These are phyloP conservation scores for Irpex lacteus DNA, from an alignment of 1,284 basidiomycete genomes.

Conservation along the genomic window DNA sequence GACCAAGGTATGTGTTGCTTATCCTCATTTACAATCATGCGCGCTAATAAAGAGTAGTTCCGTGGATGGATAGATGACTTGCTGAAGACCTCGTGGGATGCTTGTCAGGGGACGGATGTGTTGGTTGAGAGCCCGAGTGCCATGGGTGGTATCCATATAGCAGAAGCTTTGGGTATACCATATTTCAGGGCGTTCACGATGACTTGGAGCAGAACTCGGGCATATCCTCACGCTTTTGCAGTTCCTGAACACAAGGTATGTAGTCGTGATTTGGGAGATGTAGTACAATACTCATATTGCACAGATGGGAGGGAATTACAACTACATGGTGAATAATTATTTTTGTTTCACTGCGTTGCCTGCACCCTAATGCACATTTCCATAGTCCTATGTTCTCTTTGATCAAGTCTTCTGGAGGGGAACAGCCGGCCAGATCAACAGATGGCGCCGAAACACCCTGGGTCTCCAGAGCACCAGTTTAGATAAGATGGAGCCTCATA, in stretches of 20 bases:
- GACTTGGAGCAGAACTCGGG: slow-evolving; percentile 81
- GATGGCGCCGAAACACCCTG: slow-evolving; percentile 85
- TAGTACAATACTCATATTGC: slow-evolving; percentile 5
- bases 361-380: too few relatives aligned
- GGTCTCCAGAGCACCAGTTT: slow-evolving; percentile 79
- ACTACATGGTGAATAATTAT: slow-evolving; percentile 78
- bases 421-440: slow-evolving; percentile 90
- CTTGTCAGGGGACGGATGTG: slow-evolving; percentile 92
- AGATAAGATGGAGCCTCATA: slow-evolving; percentile 94
- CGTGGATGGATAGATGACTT: slow-evolving; percentile 97
- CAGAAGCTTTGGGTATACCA: slow-evolving; percentile 89
- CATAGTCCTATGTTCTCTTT: slow-evolving; percentile 85
- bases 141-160: slow-evolving; percentile 99
- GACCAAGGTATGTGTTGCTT: slow-evolving; percentile 57
- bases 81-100: slow-evolving; percentile 90
- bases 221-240: slow-evolving; percentile 97
- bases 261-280: background rate
- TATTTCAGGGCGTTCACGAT: slow-evolving; percentile 94
- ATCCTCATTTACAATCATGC: background rate
- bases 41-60: slow-evolving; percentile 52
- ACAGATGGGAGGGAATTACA: slow-evolving; percentile 93
- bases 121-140: slow-evolving; percentile 94
- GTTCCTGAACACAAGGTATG: slow-evolving; percentile 86
- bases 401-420: slow-evolving; percentile 99
- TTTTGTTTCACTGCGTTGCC: background rate